A percentile compares a stretch with the other conserved stretches of the same genome.
Conservation (phyloP, 2,329 filamentous ascomycete species). For the Epichloe brachyelytri region DNA sequence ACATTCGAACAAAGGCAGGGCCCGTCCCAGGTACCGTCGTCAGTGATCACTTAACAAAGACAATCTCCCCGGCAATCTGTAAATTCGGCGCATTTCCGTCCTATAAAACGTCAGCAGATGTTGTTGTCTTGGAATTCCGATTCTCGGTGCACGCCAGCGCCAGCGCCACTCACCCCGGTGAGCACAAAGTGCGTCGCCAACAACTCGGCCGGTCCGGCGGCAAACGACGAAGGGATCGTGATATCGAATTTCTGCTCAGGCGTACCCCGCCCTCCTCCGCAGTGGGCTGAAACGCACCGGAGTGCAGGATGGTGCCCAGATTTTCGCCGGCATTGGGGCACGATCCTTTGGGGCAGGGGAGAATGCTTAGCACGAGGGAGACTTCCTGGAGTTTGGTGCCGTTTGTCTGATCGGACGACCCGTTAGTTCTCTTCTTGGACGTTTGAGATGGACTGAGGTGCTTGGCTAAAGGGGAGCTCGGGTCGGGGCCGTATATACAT, state of each 20-base stretch:
- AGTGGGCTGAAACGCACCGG: not conserved
- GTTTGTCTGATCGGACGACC: not conserved
- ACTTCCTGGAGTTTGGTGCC: not conserved
- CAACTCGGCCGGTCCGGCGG: not conserved
- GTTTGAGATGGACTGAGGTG: too few relatives aligned
- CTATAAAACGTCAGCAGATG: not conserved
- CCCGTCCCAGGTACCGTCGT: too few relatives aligned
- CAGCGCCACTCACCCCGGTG: not conserved
- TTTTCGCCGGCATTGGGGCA: not conserved
- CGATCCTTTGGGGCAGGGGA: not conserved
- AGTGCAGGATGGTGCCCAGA: not conserved
- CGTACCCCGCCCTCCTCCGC: not conserved
- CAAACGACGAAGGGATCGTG: not conserved
- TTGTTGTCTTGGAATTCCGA: too few relatives aligned
- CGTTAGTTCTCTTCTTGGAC: too few relatives aligned
- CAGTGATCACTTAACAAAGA: not conserved
- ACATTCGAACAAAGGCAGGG: too few relatives aligned
- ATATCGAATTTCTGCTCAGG: not conserved
- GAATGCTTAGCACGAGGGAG: slow-evolving; percentile 2
- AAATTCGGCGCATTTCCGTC: not conserved
- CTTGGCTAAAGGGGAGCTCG: too few relatives aligned
- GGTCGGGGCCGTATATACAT: too few relatives aligned
- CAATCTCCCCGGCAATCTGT: not conserved
- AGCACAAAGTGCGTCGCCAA: slow-evolving; percentile 4
- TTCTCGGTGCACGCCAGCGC: too few relatives aligned